Evolutionary conservation across 1,284 basidiomycete species (phyloP), one percentile per base, ranked within the genome.

Genomic region (Laetiporus sulphureus): DNA sequence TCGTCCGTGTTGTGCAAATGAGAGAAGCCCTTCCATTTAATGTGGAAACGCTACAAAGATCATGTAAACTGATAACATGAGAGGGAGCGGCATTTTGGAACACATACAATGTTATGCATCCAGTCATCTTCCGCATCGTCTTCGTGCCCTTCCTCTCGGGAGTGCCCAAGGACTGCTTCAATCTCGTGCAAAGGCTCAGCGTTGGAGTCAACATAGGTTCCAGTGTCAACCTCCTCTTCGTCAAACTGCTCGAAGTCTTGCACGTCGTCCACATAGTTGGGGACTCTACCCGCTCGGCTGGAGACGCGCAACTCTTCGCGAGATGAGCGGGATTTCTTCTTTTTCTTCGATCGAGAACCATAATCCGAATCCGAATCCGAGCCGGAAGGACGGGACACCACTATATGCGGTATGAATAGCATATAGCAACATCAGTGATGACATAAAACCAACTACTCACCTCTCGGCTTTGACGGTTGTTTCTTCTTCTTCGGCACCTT

Each of bases 1-100:
- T 99, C 95, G 60, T 98, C 94, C 8, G 94, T 99, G 61, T 99
- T 96, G 69, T 94, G 91, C 13, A 94, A 72, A 61, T 94, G 91
- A 11, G 91, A 94, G 62, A 91, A 94, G 49, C 80, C 82, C 65
- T 93, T 94, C 91, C 91, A 95, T 63, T 95, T 95, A 70, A 95
- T 91, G 62, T 93, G 89, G 69, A 87, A 95, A 37, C 91, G 90
- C 91, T 93, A 55, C 5, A 30, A 10, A 6, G 7, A 19, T n/a
- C 6, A 4, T 5, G 13, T 5, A 39, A 48, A 40, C 4, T 41
- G 11, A 24, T 43, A 53, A 23, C 40, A 48, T 25, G 37, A 27
- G 25, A 42, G 24, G 48, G 44, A 44, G 24, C 34, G 39, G 45
- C 43, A 48, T 36, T 24, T 36, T 38, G 46, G 36, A 45, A 36